Conservation (phyloP, 1,284 basidiomycete genomes). For the Fomitiporia mediterranea region DNA sequence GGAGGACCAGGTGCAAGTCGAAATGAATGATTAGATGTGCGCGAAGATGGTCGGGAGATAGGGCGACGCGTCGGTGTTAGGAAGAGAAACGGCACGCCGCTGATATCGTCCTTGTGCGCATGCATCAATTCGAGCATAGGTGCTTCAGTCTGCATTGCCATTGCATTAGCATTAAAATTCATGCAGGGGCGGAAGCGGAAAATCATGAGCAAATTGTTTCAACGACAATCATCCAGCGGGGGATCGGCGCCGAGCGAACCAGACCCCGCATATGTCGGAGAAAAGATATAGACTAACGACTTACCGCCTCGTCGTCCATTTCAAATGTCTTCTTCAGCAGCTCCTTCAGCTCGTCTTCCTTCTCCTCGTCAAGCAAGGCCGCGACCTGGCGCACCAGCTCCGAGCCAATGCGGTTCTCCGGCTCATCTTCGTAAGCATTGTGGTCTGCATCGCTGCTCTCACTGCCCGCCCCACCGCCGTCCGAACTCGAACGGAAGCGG, state of each 20-base stretch:
- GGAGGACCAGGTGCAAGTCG: slow-evolving; percentile 45
- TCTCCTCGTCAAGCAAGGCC: slow-evolving; percentile 68
- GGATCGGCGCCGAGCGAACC: no score
- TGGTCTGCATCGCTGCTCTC: slow-evolving; percentile 53
- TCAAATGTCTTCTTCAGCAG: slow-evolving; percentile 67
- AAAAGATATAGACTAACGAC: no score
- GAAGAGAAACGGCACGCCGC: slow-evolving; percentile 77
- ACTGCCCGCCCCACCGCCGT: neutral
- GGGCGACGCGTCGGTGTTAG: slow-evolving; percentile 74
- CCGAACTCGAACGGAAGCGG: slow-evolving; percentile 30
- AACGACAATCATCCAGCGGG: slow-evolving; percentile 16
- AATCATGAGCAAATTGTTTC: slow-evolving; percentile 17
- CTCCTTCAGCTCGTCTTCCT: slow-evolving; percentile 79
- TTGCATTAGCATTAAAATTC: neutral
- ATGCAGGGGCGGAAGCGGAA: slow-evolving; percentile 21
- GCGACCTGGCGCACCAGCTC: slow-evolving; percentile 67
- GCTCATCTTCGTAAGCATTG: slow-evolving; percentile 36
- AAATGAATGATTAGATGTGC: slow-evolving; percentile 66
- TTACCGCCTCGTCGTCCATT: slow-evolving; percentile 73
- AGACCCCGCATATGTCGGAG: neutral
- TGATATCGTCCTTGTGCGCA: slow-evolving; percentile 76
- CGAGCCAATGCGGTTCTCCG: slow-evolving; percentile 46
- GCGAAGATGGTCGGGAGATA: slow-evolving; percentile 75
- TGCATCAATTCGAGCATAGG: slow-evolving; percentile 83
- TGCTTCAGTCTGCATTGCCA: slow-evolving; percentile 56